Evolutionary conservation across 164 flowering plant genomes (phyloP).

Genomic region (Houttuynia cordata): DNA sequence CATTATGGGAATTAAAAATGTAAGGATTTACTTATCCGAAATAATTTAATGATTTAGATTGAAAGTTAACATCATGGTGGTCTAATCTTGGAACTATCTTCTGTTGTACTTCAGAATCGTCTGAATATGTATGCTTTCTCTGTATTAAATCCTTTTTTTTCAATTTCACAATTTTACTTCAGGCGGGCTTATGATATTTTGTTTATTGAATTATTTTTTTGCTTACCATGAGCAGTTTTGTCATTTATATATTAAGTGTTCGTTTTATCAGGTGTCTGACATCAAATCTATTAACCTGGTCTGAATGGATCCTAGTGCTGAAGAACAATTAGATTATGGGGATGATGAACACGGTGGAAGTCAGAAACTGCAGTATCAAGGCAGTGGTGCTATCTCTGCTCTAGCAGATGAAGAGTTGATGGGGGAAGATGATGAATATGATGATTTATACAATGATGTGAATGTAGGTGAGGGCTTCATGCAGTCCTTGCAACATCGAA

Average conservation of each 20-base stretch:
- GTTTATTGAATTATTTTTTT: too few relatives aligned
- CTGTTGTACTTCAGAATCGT: too few relatives aligned
- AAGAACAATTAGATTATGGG: constrained; percentile 68
- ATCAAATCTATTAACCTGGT: constrained; percentile 1
- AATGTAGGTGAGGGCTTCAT: constrained; percentile 61
- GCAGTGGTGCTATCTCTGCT: constrained; percentile 67
- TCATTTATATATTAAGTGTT: neutral
- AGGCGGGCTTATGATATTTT: too few relatives aligned
- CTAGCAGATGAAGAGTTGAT: constrained; percentile 59
- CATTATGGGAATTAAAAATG: too few relatives aligned
- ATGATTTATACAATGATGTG: constrained; percentile 64
- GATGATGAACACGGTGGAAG: constrained; percentile 61
- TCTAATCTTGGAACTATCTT: too few relatives aligned
- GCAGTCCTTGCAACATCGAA: constrained; percentile 36
- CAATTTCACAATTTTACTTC: too few relatives aligned
- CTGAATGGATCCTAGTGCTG: constrained; percentile 48
- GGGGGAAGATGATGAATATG: constrained; percentile 65
- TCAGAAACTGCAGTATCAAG: constrained; percentile 56
- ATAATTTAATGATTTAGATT: too few relatives aligned
- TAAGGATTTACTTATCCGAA: too few relatives aligned
- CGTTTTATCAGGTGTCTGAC: constrained; percentile 1
- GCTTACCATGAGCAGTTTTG: neutral
- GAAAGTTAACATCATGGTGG: too few relatives aligned
- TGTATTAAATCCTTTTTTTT: too few relatives aligned
- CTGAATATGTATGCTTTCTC: too few relatives aligned